These are phyloP conservation scores for Amaranthus palmeri DNA, from an alignment of 148 eudicot species.

Conservation along the genomic window DNA sequence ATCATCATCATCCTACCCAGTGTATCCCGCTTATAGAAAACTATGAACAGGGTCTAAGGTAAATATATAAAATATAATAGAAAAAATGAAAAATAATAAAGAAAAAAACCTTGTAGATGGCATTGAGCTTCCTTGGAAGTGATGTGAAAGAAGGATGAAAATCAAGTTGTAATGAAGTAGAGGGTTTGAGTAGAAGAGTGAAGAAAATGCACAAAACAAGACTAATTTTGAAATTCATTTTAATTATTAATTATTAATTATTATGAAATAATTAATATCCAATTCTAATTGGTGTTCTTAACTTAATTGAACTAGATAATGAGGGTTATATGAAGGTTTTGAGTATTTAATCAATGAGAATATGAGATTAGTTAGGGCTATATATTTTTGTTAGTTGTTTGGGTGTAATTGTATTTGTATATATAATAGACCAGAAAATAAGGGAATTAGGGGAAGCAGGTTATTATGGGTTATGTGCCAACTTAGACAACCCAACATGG, in stretches of 20 bases:
- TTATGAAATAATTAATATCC: not conserved
- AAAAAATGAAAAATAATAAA: no score
- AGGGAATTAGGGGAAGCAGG: not conserved
- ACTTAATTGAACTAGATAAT: not conserved
- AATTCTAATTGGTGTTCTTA: not conserved
- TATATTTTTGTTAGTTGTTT: no score
- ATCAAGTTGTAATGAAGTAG: conserved; percentile 5
- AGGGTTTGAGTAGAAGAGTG: conserved; percentile 4
- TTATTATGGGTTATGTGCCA: not conserved
- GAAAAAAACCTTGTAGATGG: conserved; percentile 14
- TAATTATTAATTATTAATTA: not conserved
- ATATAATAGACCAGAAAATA: not conserved
- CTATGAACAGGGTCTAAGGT: no score
- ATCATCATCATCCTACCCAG: no score
- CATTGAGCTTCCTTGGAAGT: conserved; percentile 21
- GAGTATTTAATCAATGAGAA: not conserved
- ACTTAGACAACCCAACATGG: conserved; percentile 15
- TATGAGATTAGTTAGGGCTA: not conserved
- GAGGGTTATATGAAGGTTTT: not conserved
- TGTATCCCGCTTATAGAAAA: no score
- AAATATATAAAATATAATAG: no score
- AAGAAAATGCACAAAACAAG: conserved; percentile 12
- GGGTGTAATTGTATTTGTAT: not conserved
- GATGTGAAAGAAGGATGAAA: not conserved
- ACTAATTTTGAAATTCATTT: conserved; percentile 8